Conservation (phyloP, 768 basidiomycete species). For the Lactarius sanguifluus region DNA sequence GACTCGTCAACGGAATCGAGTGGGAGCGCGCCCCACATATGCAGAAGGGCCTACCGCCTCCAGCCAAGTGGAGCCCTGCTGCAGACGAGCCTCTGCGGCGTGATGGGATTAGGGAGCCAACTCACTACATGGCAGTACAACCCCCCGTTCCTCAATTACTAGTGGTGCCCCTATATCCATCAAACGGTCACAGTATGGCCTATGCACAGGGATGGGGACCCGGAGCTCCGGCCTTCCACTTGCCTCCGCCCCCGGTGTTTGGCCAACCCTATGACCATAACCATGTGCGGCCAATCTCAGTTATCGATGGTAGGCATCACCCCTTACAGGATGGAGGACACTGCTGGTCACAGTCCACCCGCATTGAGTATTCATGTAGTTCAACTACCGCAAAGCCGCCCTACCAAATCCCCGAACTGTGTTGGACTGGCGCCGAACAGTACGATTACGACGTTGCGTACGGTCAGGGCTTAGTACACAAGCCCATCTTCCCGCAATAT, state of each 20-base stretch:
- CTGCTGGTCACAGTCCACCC: constrained; percentile 24
- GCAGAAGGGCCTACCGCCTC: constrained; percentile 56
- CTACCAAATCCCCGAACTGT: constrained; percentile 25
- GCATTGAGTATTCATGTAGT: constrained; percentile 26
- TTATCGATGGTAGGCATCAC: constrained; percentile 13
- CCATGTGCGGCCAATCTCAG: constrained; percentile 23
- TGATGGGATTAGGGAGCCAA: constrained; percentile 49
- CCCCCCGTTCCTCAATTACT: constrained; percentile 42
- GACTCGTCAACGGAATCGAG: constrained; percentile 14
- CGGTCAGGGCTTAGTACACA: constrained; percentile 46
- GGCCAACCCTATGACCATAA: constrained; percentile 22
- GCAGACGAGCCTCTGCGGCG: constrained; percentile 74
- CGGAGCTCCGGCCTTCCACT: constrained; percentile 18
- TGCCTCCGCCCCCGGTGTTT: constrained; percentile 10
- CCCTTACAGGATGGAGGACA: constrained; percentile 17
- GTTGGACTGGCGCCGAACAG: constrained; percentile 30
- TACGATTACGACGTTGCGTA: constrained; percentile 43
- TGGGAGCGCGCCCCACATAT: constrained; percentile 30
- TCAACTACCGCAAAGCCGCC: constrained; percentile 20
- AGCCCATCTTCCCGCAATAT: constrained; percentile 43
- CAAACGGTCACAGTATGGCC: constrained; percentile 31
- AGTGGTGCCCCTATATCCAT: constrained; percentile 31
- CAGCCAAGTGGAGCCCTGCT: constrained; percentile 78
- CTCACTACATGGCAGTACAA: constrained; percentile 66
- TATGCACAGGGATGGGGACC: constrained; percentile 22